phyloP scores from a whole-genome alignment of 2,329 filamentous ascomycete genomes.

The Fusarium scirpi region DNA sequence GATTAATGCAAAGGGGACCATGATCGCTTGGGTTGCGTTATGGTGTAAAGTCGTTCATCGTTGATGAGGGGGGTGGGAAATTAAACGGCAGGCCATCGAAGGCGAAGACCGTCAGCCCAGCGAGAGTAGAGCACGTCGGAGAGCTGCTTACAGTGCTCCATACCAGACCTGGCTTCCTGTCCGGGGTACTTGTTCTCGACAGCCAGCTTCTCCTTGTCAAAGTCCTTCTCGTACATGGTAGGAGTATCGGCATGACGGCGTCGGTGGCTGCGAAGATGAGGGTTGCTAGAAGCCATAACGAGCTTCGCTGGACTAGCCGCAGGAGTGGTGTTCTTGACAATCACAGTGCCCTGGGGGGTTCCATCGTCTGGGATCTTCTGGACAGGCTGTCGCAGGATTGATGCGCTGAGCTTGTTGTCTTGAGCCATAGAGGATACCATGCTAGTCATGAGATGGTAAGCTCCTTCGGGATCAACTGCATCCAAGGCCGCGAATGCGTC shows the following conservation, averaged over 20 bases:
- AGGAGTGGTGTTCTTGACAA: constrained; percentile 65
- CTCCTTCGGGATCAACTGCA: constrained; percentile 88
- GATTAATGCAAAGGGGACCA: background rate
- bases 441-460: constrained; percentile 84
- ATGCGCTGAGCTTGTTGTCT: constrained; percentile 72
- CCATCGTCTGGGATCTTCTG: constrained; percentile 58
- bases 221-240: constrained; percentile 58
- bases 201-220: constrained; percentile 61
- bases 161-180: constrained; percentile 71
- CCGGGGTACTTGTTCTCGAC: constrained; percentile 68
- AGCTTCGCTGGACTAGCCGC: constrained; percentile 71
- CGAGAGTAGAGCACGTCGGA: constrained; percentile 91
- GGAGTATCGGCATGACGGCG: constrained; percentile 67
- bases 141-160: constrained; percentile 92
- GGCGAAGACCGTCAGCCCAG: constrained; percentile 86
- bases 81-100: constrained; percentile 70
- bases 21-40: background rate
- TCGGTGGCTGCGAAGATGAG: constrained; percentile 83
- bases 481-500: constrained; percentile 89
- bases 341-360: constrained; percentile 67
- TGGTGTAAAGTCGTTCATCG: background rate
- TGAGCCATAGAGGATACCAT: constrained; percentile 79
- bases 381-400: constrained; percentile 58
- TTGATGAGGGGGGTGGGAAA: background rate
- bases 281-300: constrained; percentile 83